Percentiles rank a stretch among this genome's conserved stretches.
Evolutionary conservation across 2,329 filamentous ascomycete genomes (phyloP).

Genomic region (Cephalotrichum gorgonifer): DNA sequence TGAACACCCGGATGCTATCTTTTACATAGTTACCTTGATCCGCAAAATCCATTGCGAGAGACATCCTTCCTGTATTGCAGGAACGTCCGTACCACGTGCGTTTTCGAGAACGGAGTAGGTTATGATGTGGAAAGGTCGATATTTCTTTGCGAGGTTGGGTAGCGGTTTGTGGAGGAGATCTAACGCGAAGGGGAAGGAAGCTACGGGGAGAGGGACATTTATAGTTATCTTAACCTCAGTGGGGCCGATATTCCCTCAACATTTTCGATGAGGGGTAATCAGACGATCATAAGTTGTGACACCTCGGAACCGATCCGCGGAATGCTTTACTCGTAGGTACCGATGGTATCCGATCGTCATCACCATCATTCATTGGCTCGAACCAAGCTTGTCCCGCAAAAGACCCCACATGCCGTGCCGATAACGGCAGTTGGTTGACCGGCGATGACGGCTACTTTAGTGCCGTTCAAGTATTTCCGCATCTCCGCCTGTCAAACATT

Average conservation of each 20-base stretch:
- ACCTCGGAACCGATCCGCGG: neutral
- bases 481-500: too few relatives aligned
- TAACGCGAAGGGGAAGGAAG: too few relatives aligned
- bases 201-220: too few relatives aligned
- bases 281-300: neutral
- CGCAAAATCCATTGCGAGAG: constrained; percentile 21
- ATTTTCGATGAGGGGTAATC: neutral
- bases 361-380: neutral
- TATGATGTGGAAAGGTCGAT: too few relatives aligned
- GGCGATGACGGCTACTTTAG: too few relatives aligned
- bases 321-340: neutral
- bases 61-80: constrained; percentile 2
- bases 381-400: neutral
- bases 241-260: neutral
- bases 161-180: too few relatives aligned
- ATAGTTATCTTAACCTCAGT: too few relatives aligned
- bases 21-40: constrained; percentile 29
- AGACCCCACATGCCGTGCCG: neutral
- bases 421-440: too few relatives aligned
- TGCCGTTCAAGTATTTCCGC: too few relatives aligned
- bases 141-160: too few relatives aligned
- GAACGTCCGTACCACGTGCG: constrained; percentile 1
- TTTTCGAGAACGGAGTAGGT: neutral
- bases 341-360: neutral
- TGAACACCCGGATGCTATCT: constrained; percentile 24